Evolutionary conservation across 257 asterid species (phyloP).

Genomic region (Nicotiana tabacum): DNA sequence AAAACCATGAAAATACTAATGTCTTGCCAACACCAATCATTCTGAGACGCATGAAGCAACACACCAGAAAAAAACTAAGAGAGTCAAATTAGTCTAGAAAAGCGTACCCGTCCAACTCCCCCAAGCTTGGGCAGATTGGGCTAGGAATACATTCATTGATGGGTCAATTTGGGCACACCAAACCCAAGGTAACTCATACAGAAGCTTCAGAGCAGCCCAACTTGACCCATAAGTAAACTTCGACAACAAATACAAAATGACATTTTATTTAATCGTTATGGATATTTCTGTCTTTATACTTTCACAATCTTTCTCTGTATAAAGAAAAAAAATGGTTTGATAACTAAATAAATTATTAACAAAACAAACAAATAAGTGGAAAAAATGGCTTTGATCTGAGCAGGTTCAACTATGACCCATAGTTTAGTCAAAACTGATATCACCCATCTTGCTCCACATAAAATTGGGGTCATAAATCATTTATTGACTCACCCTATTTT

Average conservation of each 20-base stretch:
- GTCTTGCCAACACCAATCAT: too few species aligned
- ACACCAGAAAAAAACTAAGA: too few species aligned
- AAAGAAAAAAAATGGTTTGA: not conserved
- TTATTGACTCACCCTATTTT: not conserved
- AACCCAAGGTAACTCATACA: too few species aligned
- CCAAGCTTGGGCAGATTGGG: too few species aligned
- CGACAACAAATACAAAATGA: not conserved
- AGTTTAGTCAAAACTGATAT: not conserved
- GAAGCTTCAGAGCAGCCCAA: too few species aligned
- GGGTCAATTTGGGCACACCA: too few species aligned
- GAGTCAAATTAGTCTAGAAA: too few species aligned
- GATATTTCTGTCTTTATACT: not conserved
- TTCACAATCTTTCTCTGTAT: not conserved
- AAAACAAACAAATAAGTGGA: not conserved
- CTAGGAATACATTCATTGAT: too few species aligned
- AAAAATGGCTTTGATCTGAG: not conserved
- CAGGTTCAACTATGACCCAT: not conserved
- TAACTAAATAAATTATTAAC: not conserved
- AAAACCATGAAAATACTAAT: too few species aligned
- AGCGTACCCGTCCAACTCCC: too few species aligned
- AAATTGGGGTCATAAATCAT: not conserved
- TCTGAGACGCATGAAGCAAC: too few species aligned
- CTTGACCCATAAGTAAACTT: too few species aligned
- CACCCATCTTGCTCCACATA: not conserved
- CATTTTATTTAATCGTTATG: not conserved